Evolutionary conservation across 192 early-diverging fungal genomes (phyloP).

Genomic region (Chytriomyces confervae): DNA sequence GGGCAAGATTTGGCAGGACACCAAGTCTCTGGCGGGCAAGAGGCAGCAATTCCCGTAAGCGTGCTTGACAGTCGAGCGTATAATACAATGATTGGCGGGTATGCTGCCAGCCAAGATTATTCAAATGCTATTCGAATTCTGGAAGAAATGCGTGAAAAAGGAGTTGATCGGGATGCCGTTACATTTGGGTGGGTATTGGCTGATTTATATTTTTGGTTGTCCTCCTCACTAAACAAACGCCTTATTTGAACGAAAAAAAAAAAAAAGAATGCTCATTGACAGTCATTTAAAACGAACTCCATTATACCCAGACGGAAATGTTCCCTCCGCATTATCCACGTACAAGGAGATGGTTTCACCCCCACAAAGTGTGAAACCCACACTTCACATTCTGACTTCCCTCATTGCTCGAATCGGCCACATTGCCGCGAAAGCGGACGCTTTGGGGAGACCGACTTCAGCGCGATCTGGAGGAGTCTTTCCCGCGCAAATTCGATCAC

Average conservation of each 20-base stretch:
- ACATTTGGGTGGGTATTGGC: conserved; percentile 23
- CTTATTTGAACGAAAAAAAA: background rate
- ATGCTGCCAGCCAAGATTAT: conserved; percentile 22
- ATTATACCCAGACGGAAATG: conserved; percentile 15
- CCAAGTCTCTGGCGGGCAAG: too few relatives aligned
- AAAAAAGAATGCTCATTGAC: conserved; percentile 27
- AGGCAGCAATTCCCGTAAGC: background rate
- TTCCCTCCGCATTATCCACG: conserved; percentile 5
- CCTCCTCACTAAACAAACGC: background rate
- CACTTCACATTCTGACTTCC: conserved; percentile 20
- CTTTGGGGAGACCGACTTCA: conserved; percentile 13
- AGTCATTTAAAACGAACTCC: conserved; percentile 28
- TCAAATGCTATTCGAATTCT: conserved; percentile 1
- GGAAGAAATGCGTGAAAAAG: conserved; percentile 2
- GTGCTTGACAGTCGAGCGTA: conserved; percentile 17
- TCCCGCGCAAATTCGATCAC: background rate
- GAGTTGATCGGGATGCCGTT: conserved; percentile 11
- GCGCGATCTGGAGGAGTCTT: conserved; percentile 19
- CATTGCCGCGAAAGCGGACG: conserved; percentile 16
- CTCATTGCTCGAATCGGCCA: conserved; percentile 24
- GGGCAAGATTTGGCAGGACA: too few relatives aligned
- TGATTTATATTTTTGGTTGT: background rate
- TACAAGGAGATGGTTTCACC: conserved; percentile 20
- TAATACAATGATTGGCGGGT: conserved; percentile 29
- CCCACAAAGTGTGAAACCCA: background rate